These are phyloP conservation scores for Pichia sp. DNA, from an alignment of 1,139 yeast genomes.

Conservation along the genomic window DNA sequence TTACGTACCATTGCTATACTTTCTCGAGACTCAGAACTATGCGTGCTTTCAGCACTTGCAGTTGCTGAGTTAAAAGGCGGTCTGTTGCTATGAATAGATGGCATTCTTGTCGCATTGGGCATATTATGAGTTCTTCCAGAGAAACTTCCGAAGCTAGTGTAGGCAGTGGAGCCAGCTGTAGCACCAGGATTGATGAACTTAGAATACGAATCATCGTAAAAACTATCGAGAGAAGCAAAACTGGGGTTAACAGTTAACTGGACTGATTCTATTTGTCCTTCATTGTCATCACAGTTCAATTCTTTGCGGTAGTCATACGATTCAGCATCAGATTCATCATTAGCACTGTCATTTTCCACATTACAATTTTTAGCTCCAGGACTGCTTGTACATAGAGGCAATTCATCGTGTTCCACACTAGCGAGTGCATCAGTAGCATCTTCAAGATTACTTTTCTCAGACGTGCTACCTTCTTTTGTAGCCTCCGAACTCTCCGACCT, in stretches of 20 bases:
- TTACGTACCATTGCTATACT: neutral
- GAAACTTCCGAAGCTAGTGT: neutral
- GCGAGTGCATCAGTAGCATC: neutral
- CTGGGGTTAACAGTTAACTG: conserved; percentile 64
- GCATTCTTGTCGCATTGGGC: neutral
- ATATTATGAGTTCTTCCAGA: conserved; percentile 2
- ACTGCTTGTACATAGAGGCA: conserved; percentile 4
- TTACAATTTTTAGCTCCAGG: neutral
- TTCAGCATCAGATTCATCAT: neutral
- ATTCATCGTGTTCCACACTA: neutral
- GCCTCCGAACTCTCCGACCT: neutral
- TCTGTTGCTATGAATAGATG: conserved; percentile 3
- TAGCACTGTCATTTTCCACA: neutral
- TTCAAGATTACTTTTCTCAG: neutral
- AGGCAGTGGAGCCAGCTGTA: neutral
- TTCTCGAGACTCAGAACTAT: conserved; percentile 4
- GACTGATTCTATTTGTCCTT: conserved; percentile 30
- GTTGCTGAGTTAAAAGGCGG: conserved; percentile 4
- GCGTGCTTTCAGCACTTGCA: neutral
- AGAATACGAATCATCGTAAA: conserved; percentile 48
- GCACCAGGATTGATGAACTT: conserved; percentile 12
- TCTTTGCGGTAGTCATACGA: conserved; percentile 30
- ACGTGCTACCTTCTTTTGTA: neutral
- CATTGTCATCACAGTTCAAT: conserved; percentile 10
- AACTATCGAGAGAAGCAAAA: conserved; percentile 72